Conservation (phyloP, 169 alveolate species). For the Eimeria brunetti region DNA sequence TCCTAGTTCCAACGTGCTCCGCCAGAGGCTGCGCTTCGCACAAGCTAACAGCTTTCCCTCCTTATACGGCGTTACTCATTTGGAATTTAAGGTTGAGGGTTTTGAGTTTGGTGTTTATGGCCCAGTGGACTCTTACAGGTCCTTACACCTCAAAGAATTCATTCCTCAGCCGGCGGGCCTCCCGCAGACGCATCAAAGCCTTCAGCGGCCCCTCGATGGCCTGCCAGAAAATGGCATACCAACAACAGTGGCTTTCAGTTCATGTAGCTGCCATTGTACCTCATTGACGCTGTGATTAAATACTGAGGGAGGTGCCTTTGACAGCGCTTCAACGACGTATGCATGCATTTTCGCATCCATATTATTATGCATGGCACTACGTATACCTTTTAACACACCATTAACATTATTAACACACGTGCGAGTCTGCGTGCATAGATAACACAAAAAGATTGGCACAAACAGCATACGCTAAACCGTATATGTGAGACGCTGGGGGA, state of each 20-base stretch:
- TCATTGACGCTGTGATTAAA: neutral
- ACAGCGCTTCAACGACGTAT: neutral
- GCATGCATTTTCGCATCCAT: neutral
- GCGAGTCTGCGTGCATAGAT: neutral
- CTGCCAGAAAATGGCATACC: slow-evolving; percentile 16
- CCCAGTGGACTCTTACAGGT: neutral
- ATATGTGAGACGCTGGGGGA: neutral
- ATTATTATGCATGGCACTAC: neutral
- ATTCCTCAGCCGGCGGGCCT: slow-evolving; percentile 45
- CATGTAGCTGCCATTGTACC: neutral
- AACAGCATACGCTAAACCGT: neutral
- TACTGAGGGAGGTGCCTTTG: neutral
- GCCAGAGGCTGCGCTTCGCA: neutral
- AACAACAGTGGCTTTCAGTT: neutral
- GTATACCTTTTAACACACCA: too few species aligned
- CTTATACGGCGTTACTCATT: neutral
- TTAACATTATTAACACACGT: neutral
- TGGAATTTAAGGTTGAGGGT: neutral
- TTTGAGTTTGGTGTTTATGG: neutral
- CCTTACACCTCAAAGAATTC: slow-evolving; percentile 62
- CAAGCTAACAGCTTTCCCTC: neutral
- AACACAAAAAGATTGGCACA: neutral
- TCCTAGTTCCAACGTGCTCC: neutral
- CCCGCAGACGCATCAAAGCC: slow-evolving; percentile 56
- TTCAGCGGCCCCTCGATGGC: slow-evolving; percentile 41